Evolutionary conservation across 192 early-diverging fungal genomes (phyloP).

Genomic region (Spinellus fusiger): DNA sequence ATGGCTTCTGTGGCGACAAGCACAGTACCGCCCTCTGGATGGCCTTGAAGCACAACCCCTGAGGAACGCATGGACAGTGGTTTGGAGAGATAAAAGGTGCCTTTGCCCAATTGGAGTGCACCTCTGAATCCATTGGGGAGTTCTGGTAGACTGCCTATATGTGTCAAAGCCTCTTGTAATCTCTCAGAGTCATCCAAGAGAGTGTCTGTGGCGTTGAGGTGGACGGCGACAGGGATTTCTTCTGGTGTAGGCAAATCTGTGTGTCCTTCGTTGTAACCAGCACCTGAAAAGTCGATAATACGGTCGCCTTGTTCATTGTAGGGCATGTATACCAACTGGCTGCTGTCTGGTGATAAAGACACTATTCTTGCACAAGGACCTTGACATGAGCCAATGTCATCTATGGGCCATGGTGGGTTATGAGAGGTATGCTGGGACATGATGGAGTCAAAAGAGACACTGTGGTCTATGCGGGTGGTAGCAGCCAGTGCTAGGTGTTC

Average conservation of each 20-base stretch:
- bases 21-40: slow-evolving; percentile 31
- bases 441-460: too few relatives aligned
- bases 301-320: slow-evolving; percentile 39
- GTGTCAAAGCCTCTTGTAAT: slow-evolving; percentile 33
- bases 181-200: slow-evolving; percentile 32
- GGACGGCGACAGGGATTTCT: slow-evolving; percentile 15
- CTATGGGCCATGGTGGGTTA: not conserved
- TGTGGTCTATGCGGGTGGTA: too few relatives aligned
- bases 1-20: slow-evolving; percentile 29
- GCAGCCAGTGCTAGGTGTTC: too few relatives aligned
- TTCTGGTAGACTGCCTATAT: slow-evolving; percentile 6
- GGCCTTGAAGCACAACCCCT: slow-evolving; percentile 37
- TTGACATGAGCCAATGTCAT: not conserved
- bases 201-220: slow-evolving; percentile 12
- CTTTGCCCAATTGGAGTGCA: slow-evolving; percentile 26
- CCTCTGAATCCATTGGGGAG: slow-evolving; percentile 22
- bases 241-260: slow-evolving; percentile 23
- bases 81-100: slow-evolving; percentile 28
- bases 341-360: not conserved
- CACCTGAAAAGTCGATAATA: slow-evolving; percentile 42
- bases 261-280: slow-evolving; percentile 38
- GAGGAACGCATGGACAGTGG: slow-evolving; percentile 27
- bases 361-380: slow-evolving; percentile 1
- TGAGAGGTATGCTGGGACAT: too few relatives aligned
- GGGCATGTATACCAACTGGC: slow-evolving; percentile 17